These are phyloP conservation scores for Epichloe hybrida DNA, from an alignment of 2,329 filamentous ascomycete genomes.

Conservation along the genomic window DNA sequence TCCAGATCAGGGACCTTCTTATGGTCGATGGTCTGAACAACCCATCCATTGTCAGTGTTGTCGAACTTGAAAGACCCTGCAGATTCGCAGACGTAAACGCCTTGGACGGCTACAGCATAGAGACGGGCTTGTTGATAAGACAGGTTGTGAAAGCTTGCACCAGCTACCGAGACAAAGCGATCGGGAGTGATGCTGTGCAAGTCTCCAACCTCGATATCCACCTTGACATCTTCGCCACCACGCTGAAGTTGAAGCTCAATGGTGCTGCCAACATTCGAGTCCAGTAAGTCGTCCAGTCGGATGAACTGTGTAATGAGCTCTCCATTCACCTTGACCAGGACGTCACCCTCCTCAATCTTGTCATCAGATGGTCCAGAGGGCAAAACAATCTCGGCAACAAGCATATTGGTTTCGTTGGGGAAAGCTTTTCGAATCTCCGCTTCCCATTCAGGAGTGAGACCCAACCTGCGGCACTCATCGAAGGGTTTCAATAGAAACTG, in stretches of 20 bases:
- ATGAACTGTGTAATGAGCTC: constrained; percentile 80
- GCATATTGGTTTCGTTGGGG: constrained; percentile 89
- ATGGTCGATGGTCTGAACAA: constrained; percentile 85
- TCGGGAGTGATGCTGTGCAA: constrained; percentile 91
- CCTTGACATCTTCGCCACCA: constrained; percentile 74
- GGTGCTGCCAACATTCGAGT: constrained; percentile 69
- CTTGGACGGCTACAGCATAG: constrained; percentile 83
- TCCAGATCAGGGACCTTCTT: constrained; percentile 79
- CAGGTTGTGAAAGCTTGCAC: constrained; percentile 86
- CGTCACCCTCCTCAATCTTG: constrained; percentile 87
- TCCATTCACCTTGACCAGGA: constrained; percentile 84
- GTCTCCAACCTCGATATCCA: constrained; percentile 75
- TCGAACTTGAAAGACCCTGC: constrained; percentile 93
- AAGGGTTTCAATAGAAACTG: constrained; percentile 97
- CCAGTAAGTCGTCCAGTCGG: constrained; percentile 77
- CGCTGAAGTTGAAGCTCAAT: constrained; percentile 75
- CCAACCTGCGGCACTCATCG: constrained; percentile 85
- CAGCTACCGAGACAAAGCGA: constrained; percentile 86
- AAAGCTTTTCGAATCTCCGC: constrained; percentile 69
- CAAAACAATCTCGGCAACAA: constrained; percentile 89
- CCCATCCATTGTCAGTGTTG: constrained; percentile 80
- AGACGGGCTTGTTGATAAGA: constrained; percentile 97
- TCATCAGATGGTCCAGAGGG: constrained; percentile 77
- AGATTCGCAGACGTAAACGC: constrained; percentile 90
- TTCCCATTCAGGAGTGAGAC: constrained; percentile 76